Conservation (phyloP, 1,139 yeast species). For the Yamadazyma membranifaciens region DNA sequence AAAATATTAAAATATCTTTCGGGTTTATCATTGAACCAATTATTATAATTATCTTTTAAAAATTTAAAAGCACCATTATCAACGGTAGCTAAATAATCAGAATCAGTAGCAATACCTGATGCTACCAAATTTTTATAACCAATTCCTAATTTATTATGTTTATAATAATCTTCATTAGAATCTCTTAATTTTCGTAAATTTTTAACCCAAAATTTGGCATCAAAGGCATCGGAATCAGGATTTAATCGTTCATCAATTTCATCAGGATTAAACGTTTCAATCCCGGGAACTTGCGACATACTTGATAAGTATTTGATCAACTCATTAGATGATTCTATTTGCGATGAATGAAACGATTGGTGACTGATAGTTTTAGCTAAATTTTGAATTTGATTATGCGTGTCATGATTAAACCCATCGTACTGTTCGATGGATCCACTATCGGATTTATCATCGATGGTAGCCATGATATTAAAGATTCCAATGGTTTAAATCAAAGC, state of each 20-base stretch:
- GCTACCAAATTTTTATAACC: conserved; percentile 70
- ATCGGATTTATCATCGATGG: conserved; percentile 6
- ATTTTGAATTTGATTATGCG: conserved; percentile 24
- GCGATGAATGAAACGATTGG: conserved; percentile 19
- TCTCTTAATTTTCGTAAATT: conserved; percentile 56
- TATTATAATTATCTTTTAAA: conserved; percentile 16
- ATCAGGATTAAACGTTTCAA: conserved; percentile 27
- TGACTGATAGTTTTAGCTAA: conserved; percentile 55
- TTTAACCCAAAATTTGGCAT: conserved; percentile 69
- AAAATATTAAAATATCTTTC: conserved; percentile 28
- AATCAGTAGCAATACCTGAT: conserved; percentile 71
- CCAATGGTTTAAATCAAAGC: background rate
- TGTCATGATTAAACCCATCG: conserved; percentile 23
- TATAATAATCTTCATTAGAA: conserved; percentile 62
- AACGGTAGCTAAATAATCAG: conserved; percentile 78
- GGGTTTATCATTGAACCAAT: conserved; percentile 36
- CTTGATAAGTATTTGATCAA: conserved; percentile 52
- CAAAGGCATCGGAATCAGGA: conserved; percentile 52
- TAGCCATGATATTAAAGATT: conserved; percentile 2
- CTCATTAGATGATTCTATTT: conserved; percentile 34
- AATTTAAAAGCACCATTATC: conserved; percentile 43
- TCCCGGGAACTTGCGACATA: conserved; percentile 56
- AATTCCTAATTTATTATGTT: conserved; percentile 63
- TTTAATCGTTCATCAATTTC: conserved; percentile 19
- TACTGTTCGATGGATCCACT: conserved; percentile 22